Percentiles rank a stretch among this genome's conserved stretches.
Conservation (phyloP, 1,284 basidiomycete genomes). For the Trichosporon sp. region DNA sequence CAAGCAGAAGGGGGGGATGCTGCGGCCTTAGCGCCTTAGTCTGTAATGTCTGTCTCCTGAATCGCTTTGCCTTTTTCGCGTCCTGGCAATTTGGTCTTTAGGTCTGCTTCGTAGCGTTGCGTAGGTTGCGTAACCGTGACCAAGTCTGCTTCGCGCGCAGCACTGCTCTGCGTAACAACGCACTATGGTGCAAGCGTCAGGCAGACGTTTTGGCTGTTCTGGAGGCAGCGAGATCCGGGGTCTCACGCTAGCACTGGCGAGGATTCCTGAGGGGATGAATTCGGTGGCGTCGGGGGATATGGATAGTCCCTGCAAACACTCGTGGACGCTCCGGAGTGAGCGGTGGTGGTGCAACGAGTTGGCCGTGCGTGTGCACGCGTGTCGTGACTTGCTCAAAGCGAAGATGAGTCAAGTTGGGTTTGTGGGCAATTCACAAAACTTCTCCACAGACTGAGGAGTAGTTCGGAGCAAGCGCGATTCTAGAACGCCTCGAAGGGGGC, state of each 20-base stretch:
- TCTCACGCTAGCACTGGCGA: background rate
- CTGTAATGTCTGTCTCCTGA: background rate
- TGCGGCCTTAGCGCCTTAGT: constrained; percentile 2
- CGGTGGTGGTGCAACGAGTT: background rate
- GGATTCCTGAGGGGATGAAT: constrained; percentile 2
- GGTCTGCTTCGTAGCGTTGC: no score
- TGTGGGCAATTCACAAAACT: background rate
- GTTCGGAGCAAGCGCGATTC: background rate
- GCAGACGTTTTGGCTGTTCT: no score
- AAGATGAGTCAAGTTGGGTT: background rate
- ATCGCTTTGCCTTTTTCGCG: no score
- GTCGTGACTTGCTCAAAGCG: background rate
- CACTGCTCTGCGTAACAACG: background rate
- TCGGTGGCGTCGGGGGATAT: background rate
- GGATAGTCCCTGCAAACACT: background rate
- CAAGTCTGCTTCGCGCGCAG: no score
- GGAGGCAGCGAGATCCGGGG: background rate
- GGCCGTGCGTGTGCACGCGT: background rate
- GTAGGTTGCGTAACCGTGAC: background rate
- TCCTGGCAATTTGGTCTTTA: background rate
- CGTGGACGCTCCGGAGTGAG: background rate
- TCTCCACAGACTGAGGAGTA: background rate
- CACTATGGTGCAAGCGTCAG: background rate
- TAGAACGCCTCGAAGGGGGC: background rate
- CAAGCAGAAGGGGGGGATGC: background rate